Evolutionary conservation across 306 rosid genomes (phyloP), one percentile per base, ranked within the genome.

Genomic region (Elaeagnus macrophylla): DNA sequence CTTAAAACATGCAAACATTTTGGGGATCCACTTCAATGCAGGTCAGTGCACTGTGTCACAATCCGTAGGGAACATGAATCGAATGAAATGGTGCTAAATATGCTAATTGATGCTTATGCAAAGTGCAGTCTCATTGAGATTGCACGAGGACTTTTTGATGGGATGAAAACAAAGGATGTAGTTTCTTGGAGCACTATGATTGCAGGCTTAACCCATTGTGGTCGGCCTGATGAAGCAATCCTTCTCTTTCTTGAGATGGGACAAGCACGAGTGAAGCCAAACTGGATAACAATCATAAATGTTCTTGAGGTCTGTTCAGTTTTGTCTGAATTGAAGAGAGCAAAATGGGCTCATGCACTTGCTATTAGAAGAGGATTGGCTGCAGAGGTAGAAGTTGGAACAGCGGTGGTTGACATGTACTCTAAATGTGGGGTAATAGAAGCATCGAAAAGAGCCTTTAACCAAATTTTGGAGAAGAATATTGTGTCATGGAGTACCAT

Each of bases 151-250:
- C 57, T 78, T 63, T 78, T 78, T 35, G 12, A 67, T 20, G 57
- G 69, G 70, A 59, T 67, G 69, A 65, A 67, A 53, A 60, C 52
- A 45, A 74, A 55, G 49, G 75, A 74, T 8, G 72, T 67, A 18
- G 70, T 78, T 59, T 62, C 70, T 3, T 78, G 83, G 80, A 74
- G 83, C 70, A 74, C 75, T 3, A 78, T 74, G 83, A 74, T 78
- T 64, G 51, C 75, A 20, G 80, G 83, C 57, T 60, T 71, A 59
- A 60, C 72, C 14, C 16, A 57, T 8, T 49, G 43, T 43, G 77
- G 80, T 59, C 39, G 40, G 15, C 80, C 75, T 1, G 65, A 67
- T 51, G 57, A 64, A 42, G 80, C 77, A 17, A 71, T 78, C 42
- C 42, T 54, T 2, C 18, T 65, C 39, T 78, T 74, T 45, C 35